These are phyloP conservation scores for Niebla homalea DNA, from an alignment of 495 filamentous ascomycete genomes.

Conservation along the genomic window DNA sequence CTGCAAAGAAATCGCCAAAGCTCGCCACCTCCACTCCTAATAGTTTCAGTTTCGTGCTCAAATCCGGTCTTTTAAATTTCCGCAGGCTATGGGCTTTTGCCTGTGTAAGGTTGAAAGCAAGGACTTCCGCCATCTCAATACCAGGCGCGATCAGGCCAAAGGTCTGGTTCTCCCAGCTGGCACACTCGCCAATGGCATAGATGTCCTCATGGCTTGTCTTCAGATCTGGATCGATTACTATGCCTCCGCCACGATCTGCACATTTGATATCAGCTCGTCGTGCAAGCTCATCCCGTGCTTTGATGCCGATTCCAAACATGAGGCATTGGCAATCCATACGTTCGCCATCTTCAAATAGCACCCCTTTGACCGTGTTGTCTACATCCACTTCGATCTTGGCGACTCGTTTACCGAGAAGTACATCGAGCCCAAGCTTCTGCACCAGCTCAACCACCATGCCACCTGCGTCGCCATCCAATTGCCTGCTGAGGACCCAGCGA, in stretches of 20 bases:
- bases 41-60: slow-evolving; percentile 90
- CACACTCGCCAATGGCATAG: slow-evolving; percentile 91
- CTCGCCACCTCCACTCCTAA: slow-evolving; percentile 89
- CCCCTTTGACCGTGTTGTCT: slow-evolving; percentile 56
- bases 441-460: slow-evolving; percentile 77
- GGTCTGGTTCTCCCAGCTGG: slow-evolving; percentile 85
- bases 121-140: slow-evolving; percentile 91
- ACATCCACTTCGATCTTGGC: slow-evolving; percentile 55
- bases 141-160: slow-evolving; percentile 91
- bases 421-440: slow-evolving; percentile 65
- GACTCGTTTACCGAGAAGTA: slow-evolving; percentile 68
- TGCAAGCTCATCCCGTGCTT: slow-evolving; percentile 71
- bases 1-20: slow-evolving; percentile 95
- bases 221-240: slow-evolving; percentile 56
- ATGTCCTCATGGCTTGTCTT: slow-evolving; percentile 60
- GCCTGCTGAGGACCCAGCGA: slow-evolving; percentile 74
- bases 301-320: slow-evolving; percentile 89
- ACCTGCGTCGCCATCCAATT: slow-evolving; percentile 78
- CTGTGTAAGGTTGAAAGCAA: slow-evolving; percentile 90
- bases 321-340: slow-evolving; percentile 70
- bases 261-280: slow-evolving; percentile 57
- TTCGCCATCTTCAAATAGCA: slow-evolving; percentile 77
- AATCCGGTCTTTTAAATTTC: slow-evolving; percentile 70
- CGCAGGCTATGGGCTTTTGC: slow-evolving; percentile 55
- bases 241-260: slow-evolving; percentile 60